Evolutionary conservation across 768 basidiomycete species (phyloP).

Genomic region (Gyrodon lividus): DNA sequence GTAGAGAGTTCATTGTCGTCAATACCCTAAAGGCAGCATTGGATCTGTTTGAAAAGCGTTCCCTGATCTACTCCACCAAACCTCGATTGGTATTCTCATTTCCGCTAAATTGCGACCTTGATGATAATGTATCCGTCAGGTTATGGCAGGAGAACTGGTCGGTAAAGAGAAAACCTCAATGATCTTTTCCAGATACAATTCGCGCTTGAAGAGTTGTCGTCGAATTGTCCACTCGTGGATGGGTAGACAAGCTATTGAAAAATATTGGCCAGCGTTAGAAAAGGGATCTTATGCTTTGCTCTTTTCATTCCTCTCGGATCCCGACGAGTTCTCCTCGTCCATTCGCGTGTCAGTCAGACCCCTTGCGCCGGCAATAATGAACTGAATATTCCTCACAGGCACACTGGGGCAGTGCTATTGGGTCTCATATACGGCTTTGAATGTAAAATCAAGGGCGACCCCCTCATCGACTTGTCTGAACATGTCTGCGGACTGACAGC

Average conservation of each 20-base stretch:
- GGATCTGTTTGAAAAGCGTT: conserved; percentile 49
- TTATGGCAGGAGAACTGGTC: background rate
- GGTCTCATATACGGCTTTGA: background rate
- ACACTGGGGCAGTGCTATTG: background rate
- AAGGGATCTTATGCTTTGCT: background rate
- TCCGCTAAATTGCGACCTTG: background rate
- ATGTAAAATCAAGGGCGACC: background rate
- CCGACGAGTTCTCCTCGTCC: background rate
- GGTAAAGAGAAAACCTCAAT: background rate
- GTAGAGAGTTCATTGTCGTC: conserved; percentile 31
- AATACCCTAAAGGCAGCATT: conserved; percentile 46
- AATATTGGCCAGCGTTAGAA: background rate
- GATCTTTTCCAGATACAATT: background rate
- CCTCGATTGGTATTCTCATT: conserved; percentile 38
- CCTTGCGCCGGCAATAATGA: background rate
- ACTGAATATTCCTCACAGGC: background rate
- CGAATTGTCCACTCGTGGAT: background rate
- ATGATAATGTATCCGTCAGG: background rate
- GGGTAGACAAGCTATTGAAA: background rate
- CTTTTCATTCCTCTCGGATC: background rate
- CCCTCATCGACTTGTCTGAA: background rate
- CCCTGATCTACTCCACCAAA: conserved; percentile 46
- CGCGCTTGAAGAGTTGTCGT: background rate
- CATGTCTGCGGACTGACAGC: background rate
- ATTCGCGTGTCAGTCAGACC: background rate